Conservation (phyloP, 2,329 filamentous ascomycete genomes). For the Fusarium gaditjirri region DNA sequence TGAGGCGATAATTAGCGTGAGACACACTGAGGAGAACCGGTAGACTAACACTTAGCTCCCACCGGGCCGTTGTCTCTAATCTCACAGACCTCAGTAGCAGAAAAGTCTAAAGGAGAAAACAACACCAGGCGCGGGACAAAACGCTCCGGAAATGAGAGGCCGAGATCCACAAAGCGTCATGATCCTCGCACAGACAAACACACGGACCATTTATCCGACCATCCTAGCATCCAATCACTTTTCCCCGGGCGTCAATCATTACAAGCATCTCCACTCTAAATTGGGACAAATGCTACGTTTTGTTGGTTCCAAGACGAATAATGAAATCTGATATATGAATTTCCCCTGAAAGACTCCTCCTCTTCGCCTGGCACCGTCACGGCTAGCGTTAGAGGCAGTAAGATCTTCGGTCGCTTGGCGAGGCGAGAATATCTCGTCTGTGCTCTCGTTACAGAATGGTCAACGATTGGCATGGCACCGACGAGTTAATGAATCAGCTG, state of each 20-base stretch:
- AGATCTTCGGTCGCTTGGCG: neutral
- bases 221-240: slow-evolving; percentile 15
- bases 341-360: slow-evolving; percentile 1
- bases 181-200: neutral
- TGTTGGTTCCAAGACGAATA: neutral
- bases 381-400: neutral
- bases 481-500: neutral
- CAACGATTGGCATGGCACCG: slow-evolving; percentile 1
- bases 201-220: neutral
- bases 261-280: neutral
- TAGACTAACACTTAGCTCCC: neutral
- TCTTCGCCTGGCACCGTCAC: neutral
- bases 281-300: neutral
- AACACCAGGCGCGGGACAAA: neutral
- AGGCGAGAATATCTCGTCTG: neutral
- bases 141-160: neutral
- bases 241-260: neutral
- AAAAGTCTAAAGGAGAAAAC: neutral
- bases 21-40: neutral
- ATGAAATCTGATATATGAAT: neutral
- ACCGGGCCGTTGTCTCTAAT: neutral
- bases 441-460: neutral
- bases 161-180: neutral
- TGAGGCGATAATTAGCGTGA: neutral
- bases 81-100: neutral